Base-by-base conservation (phyloP, 2,329 filamentous ascomycete species). In the Pseudogymnoascus sp. region DNA sequence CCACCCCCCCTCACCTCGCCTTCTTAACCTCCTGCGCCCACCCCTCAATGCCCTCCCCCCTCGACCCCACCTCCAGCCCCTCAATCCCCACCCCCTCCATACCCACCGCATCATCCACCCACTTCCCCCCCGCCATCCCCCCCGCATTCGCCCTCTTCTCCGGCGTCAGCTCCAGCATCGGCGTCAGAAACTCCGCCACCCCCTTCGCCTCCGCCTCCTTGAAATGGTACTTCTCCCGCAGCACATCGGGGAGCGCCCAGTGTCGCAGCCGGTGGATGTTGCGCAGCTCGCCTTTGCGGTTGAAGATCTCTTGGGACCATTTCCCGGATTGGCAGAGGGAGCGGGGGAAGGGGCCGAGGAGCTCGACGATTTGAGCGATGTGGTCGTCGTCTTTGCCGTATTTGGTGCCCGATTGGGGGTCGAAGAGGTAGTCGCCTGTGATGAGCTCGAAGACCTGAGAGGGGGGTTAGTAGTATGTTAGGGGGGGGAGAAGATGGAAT, bases 311-410 rank as follows among this genome's bases (percentile, higher is more conserved):
- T 76, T 97, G 93, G 13, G 89, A 93, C 95, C 95, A 98, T 78
- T 97, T 97, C 62, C 95, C 95, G 1, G 90, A 89, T 63, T 96
- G 84, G 77, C 92, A 97, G 61, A 98, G 83, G 4, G 90, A 90
- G 75, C 96, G 96, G 63, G 95, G 93, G 74, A 98, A 98, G 0
- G 90, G 88, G 7, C 95, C 95, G 16, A 99, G 86, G 4, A 99
- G 83, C 77, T 99, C 95, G 75, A 99, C 98, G 72, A 99, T 98
- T 75, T 99, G 95, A 8, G 95, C 95, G 69, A 99, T 97, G 78
- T 99, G 95, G 74, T 99, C 95, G 79, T 99, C 95, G 74, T 99
- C 95, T 79, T 99, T 99, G 74, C 95, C 95, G 76, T 99, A 99
- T 78, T 98, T 98, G 45, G 93, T 98, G 67, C 95, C 95, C 1